Conservation (phyloP, 2,329 filamentous ascomycete genomes). For the Amylocarpus encephaloides region DNA sequence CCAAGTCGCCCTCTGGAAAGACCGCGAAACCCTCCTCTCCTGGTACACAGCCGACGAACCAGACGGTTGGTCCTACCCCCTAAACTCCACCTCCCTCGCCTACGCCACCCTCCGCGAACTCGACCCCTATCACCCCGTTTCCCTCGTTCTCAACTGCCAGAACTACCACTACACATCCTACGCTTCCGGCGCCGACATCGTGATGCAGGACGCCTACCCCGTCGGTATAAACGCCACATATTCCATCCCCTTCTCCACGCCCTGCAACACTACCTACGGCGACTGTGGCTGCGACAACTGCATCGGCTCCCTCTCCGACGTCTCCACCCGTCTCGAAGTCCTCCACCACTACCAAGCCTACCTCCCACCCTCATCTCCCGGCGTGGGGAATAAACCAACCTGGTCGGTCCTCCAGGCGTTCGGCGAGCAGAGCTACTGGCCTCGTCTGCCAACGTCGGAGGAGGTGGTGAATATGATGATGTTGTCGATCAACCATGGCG, state of each 20-base stretch:
- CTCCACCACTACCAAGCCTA: constrained; percentile 35
- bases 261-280: constrained; percentile 45
- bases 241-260: constrained; percentile 38
- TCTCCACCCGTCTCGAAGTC: constrained; percentile 36
- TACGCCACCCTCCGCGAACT: constrained; percentile 38
- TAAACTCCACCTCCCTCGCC: constrained; percentile 38
- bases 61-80: constrained; percentile 33
- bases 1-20: constrained; percentile 25
- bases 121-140: constrained; percentile 46
- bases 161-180: constrained; percentile 45
- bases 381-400: constrained; percentile 34
- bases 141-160: constrained; percentile 43
- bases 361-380: constrained; percentile 19
- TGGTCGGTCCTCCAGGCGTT: constrained; percentile 47
- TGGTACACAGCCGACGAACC: constrained; percentile 48
- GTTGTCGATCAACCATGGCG: constrained; percentile 41
- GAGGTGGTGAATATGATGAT: constrained; percentile 43
- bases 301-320: constrained; percentile 14
- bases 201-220: constrained; percentile 44
- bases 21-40: constrained; percentile 37
- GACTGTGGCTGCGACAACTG: constrained; percentile 46
- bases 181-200: constrained; percentile 42
- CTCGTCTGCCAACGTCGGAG: constrained; percentile 36
- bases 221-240: constrained; percentile 41
- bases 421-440: constrained; percentile 41